Evolutionary conservation across 176 grass and related monocot species (phyloP), one percentile per base, ranked within the genome.

Genomic region (Eragrostis curvula): DNA sequence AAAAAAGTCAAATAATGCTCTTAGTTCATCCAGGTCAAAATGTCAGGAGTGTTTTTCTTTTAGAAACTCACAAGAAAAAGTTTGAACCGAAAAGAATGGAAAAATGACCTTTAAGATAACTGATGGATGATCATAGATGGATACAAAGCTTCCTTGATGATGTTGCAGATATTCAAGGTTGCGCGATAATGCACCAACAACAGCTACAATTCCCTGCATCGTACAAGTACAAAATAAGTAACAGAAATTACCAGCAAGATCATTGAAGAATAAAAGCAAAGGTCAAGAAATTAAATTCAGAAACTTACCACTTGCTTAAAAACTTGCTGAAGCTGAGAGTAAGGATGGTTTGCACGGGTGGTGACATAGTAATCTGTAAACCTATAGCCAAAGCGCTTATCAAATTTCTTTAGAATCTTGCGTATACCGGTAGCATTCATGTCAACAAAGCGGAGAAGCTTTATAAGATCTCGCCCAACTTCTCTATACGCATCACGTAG

Each of bases 361-460:
- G 88, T 88, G 71, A 99, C 69, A 88, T 99, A 99, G 72, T 99
- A 92, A 88, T 99, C 90, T 56, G 89, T 96, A 80, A 99, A 96
- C 58, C 84, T 99, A 81, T 96, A 96, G 27, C 91, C 93, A 46
- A 99, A 96, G 11, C 93, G 85, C 74, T 99, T 94, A 90, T 99
- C 96, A 73, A 99, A 96, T 72, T 99, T 99, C 93, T 99, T 99
- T 70, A 99, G 88, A 61, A 99, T 96, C 83, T 99, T 99, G 66
- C 93, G 77, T 77, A 99, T 82, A 53, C 89, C 96, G 9, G 89
- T 99, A 62, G 96, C 96, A 78, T 99, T 99, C 41, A 99, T 50
- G 50, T 99, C 91, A 39, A 99, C 85, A 88, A 99, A 99, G 67
- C 68, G 83, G 44, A 96, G 91, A 87, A 99, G 90, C 85, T 92